phyloP scores from a whole-genome alignment of 2,329 filamentous ascomycete species.

The Colletotrichum coccodes region DNA sequence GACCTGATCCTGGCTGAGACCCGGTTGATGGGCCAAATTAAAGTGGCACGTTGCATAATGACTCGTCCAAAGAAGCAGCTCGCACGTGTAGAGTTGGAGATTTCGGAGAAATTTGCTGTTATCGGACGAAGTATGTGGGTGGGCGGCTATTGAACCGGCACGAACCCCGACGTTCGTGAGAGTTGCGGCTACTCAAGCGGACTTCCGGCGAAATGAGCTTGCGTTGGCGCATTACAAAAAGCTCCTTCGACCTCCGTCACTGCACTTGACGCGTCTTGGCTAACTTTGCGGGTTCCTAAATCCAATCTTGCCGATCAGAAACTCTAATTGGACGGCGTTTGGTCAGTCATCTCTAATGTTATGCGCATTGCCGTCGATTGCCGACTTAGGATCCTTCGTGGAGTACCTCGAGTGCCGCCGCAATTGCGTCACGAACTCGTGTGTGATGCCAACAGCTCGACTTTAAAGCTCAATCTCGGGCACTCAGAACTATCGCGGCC shows the following conservation, averaged over 20 bases:
- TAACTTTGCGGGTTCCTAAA: not conserved
- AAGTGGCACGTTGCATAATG: not conserved
- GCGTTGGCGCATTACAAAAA: no score
- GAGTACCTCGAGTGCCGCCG: not conserved
- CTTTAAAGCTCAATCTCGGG: not conserved
- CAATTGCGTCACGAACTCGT: not conserved
- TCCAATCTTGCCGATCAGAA: not conserved
- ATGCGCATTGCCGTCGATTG: not conserved
- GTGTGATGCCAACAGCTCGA: no score
- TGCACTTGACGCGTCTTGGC: not conserved
- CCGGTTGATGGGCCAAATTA: not conserved
- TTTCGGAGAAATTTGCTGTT: not conserved
- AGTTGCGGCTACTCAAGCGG: slow-evolving; percentile 4
- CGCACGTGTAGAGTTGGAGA: not conserved
- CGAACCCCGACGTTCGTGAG: not conserved
- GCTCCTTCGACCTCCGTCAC: not conserved
- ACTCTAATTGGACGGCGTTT: not conserved
- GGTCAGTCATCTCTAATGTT: not conserved
- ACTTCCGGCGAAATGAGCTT: not conserved
- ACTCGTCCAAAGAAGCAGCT: slow-evolving; percentile 10
- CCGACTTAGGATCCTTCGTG: not conserved
- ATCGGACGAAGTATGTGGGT: not conserved
- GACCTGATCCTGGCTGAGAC: not conserved
- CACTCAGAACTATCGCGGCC: not conserved
- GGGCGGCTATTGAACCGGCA: slow-evolving; percentile 5